Evolutionary conservation across 2,329 filamentous ascomycete species (phyloP), one percentile per base, ranked within the genome.

Genomic region (Bipolaris zeicola): DNA sequence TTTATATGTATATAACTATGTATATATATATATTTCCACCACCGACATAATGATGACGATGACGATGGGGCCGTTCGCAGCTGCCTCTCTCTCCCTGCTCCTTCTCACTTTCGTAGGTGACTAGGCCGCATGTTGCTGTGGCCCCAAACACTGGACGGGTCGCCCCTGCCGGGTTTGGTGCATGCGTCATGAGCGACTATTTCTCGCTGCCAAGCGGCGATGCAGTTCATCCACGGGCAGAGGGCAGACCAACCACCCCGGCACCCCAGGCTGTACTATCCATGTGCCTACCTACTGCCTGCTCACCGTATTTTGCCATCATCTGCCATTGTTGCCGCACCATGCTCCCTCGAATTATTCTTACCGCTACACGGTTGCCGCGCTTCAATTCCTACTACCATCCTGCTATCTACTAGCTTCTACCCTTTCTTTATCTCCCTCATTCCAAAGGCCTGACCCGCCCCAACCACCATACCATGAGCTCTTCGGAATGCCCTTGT

Each of bases 221-320:
- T 57, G 56, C 59, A 58, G 26, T 50, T 54, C 43, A 45, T 31
- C 22, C 22, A 6, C 22, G 22, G 26, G 26, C 26, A 26, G 26
- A 22, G 53, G 60, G 42, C 51, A 52, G 57, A 53, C 50, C 38
- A 58, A 63, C 60, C 62, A 63, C 58, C 62, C 58, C 58, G 52
- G 38, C 51, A 51, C 41, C 13, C 60, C 55, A 31, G 10, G 10
- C 28, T 31, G 28, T 11, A 13, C 58, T 46, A 33, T 43, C 52
- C 45, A n/a, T 54, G 41, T 38, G 52, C 54, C 36, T 41, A 20
- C 41, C 42, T 33, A 37, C 41, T 54, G 22, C 14, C 13, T 42
- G 54, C 58, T 63, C 62, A 65, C 62, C 62, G 62, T 58, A 63
- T 56, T 64, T 65, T 65, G 44, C 49, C 42, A 20, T 42, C 10